A percentile compares a stretch with the other conserved stretches of the same genome.
Conservation (phyloP, 345 rosid species). For the Eucalyptus microcorys region DNA sequence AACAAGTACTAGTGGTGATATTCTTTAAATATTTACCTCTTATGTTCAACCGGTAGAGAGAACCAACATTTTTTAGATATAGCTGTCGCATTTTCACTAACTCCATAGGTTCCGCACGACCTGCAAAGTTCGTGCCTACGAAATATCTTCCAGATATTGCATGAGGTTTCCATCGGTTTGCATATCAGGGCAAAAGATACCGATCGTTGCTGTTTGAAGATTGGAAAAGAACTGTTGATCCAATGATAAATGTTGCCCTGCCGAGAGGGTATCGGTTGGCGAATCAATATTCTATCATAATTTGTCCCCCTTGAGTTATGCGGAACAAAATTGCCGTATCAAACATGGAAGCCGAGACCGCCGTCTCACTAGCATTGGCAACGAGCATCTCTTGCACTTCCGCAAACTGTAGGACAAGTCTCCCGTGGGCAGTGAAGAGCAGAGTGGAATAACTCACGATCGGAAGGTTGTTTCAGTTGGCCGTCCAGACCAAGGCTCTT, state of each 20-base stretch:
- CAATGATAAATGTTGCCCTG: too few species aligned
- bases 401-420: not conserved
- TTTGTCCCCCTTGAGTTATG: too few species aligned
- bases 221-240: too few species aligned
- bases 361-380: not conserved
- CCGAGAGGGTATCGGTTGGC: too few species aligned
- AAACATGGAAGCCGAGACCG: conserved; percentile 1
- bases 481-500: conserved; percentile 9
- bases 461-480: conserved; percentile 1
- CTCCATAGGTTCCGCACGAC: too few species aligned
- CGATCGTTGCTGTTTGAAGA: not conserved
- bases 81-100: too few species aligned
- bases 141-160: not conserved
- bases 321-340: not conserved
- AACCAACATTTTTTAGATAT: too few species aligned
- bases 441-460: not conserved
- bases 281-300: too few species aligned
- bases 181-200: conserved; percentile 5
- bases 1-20: too few species aligned
- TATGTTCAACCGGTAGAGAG: too few species aligned
- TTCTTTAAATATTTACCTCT: too few species aligned
- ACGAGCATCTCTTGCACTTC: not conserved
- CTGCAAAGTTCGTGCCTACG: too few species aligned
- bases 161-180: conserved; percentile 7
- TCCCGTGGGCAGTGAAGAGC: not conserved